These are phyloP conservation scores for Solanum aculeatissimum DNA, from an alignment of 305 asterid species.

Conservation along the genomic window DNA sequence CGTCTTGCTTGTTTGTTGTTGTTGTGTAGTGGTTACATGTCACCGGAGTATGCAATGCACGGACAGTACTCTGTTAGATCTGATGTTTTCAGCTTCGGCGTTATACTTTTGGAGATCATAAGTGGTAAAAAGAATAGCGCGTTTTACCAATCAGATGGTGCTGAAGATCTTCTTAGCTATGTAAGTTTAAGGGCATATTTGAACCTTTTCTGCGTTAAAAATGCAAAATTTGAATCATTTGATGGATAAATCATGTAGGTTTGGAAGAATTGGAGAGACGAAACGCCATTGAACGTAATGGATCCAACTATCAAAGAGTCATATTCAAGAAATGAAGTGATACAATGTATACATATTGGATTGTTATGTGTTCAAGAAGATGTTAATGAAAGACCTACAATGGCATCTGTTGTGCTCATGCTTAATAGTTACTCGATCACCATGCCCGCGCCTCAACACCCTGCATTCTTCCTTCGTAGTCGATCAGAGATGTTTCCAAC, in stretches of 20 bases:
- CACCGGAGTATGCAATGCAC: conserved; percentile 6
- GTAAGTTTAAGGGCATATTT: background rate
- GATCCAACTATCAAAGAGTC: conserved; percentile 4
- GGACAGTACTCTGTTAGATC: conserved; percentile 3
- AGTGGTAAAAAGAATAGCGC: conserved; percentile 5
- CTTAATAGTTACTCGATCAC: conserved; percentile 4
- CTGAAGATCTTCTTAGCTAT: conserved; percentile 3
- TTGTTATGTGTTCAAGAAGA: conserved; percentile 14
- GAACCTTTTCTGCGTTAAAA: background rate
- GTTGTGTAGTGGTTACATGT: conserved; percentile 8
- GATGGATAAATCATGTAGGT: background rate
- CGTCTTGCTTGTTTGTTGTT: background rate
- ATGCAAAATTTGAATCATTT: background rate
- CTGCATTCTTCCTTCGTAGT: conserved; percentile 1
- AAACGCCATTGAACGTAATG: background rate
- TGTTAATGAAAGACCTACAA: conserved; percentile 1
- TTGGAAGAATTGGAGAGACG: conserved; percentile 9
- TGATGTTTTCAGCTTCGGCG: conserved; percentile 9
- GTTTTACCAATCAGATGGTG: background rate
- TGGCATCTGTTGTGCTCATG: conserved; percentile 8
- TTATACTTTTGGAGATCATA: conserved; percentile 3
- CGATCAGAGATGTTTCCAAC: background rate
- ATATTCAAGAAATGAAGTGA: background rate
- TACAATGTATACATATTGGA: conserved; percentile 6
- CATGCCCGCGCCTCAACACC: background rate